Base-by-base conservation (phyloP, 805 yeast genomes). In the Soucietia sequanensis region DNA sequence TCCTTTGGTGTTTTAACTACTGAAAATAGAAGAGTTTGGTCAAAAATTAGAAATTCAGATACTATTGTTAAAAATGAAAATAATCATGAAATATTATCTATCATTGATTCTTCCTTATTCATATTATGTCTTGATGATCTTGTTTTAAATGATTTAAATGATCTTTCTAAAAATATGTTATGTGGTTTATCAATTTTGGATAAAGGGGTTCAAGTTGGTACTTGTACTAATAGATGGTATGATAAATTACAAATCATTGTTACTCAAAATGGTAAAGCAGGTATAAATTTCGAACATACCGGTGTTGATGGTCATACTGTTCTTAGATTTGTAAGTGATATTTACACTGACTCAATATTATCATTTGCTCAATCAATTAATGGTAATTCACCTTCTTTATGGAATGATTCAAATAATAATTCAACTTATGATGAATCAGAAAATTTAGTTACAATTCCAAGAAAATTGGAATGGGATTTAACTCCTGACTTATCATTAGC, bases 231-330 rank as follows among this genome's bases (percentile, higher is more conserved):
- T 60, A 70, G 97, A 56, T 89, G 96, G 96, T 89, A 88, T 56
- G 97, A 89, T 62, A 89, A 89, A 62, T 63, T 89, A 44, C 96
- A 89, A 60, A 72, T 89, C 45, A 89, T 89, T 35, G 78, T 89
- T 36, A 87, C 96, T 4, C 78, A 80, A 56, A 87, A 89, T 58
- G 95, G 95, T 16, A 84, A 85, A 59, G 96, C 93, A 2, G 97
- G 97, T 19, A 81, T 89, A 46, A 89, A 90, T 58, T 89, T 89
- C 55, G 97, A 89, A 53, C 93, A 89, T 54, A 84, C 97, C 0
- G 96, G 96, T 47, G 95, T 89, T 18, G 97, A 89, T 61, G 97
- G 97, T 37, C 96, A 89, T 58, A 89, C 97, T 0, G 95, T 89
- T 4, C 65, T 89, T 46, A 65, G 96, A 44, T 83, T 84, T 65